phyloP scores from a whole-genome alignment of 345 rosid genomes.

The Euphorbia peplus region DNA sequence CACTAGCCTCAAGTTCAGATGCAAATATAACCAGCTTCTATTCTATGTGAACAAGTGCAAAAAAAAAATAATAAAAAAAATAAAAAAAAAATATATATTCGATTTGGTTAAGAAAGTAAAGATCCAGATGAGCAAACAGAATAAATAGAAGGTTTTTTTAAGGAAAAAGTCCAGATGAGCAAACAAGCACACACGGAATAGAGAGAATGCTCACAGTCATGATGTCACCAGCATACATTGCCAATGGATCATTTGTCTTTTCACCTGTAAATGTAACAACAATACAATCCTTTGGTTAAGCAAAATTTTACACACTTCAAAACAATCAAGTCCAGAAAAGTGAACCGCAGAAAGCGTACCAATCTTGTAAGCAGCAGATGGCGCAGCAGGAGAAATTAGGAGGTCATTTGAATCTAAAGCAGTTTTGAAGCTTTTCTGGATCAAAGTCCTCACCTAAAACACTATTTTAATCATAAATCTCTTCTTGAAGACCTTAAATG shows the following conservation, averaged over 20 bases:
- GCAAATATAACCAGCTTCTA: not conserved
- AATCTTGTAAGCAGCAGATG: conserved; percentile 84
- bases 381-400: conserved; percentile 89
- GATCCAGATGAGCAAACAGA: not conserved
- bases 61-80: too few relatives aligned
- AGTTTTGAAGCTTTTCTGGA: conserved; percentile 59
- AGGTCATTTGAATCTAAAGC: conserved; percentile 74
- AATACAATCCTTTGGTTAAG: not conserved
- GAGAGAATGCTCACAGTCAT: conserved; percentile 62
- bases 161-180: not conserved
- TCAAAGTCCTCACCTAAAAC: conserved; percentile 74
- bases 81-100: too few relatives aligned
- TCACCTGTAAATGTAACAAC: conserved; percentile 47
- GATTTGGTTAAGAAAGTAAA: not conserved
- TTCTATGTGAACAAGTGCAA: not conserved
- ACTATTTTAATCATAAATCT: conserved; percentile 26
- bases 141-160: too few relatives aligned
- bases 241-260: conserved; percentile 86
- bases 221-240: conserved; percentile 93
- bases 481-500: conserved; percentile 20
- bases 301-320: not conserved
- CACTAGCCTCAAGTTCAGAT: not conserved
- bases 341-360: conserved; percentile 37
- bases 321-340: not conserved
- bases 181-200: not conserved